phyloP scores from a whole-genome alignment of 306 rosid genomes.

The Sophora flavescens region DNA sequence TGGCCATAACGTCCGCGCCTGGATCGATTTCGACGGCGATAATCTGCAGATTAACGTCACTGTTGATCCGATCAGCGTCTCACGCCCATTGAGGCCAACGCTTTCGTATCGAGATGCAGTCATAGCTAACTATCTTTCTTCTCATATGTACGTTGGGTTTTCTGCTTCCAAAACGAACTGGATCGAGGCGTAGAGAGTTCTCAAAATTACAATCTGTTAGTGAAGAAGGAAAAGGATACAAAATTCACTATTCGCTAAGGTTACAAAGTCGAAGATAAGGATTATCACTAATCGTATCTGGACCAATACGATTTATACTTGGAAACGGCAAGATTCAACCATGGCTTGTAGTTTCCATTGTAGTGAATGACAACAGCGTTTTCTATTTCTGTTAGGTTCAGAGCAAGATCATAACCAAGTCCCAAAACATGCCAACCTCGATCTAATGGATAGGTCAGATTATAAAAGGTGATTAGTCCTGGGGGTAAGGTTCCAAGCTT shows the following conservation, averaged over 20 bases:
- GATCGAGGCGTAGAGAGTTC: constrained; percentile 78
- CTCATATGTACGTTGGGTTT: constrained; percentile 86
- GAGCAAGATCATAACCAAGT: too few species aligned
- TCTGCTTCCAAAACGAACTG: constrained; percentile 82
- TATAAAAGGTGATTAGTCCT: too few species aligned
- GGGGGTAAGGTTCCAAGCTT: too few species aligned
- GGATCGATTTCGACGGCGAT: constrained; percentile 82
- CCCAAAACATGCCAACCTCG: too few species aligned
- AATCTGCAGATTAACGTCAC: constrained; percentile 67
- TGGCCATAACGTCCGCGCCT: constrained; percentile 74
- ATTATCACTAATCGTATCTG: constrained; percentile 80
- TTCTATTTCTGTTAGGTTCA: too few species aligned
- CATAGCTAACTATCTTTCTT: constrained; percentile 68
- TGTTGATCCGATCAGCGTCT: constrained; percentile 62
- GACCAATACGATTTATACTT: constrained; percentile 94
- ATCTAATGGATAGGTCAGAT: too few species aligned
- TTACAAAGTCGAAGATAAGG: constrained; percentile 74
- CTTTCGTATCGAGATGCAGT: constrained; percentile 52
- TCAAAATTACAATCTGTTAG: constrained; percentile 42
- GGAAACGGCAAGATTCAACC: constrained; percentile 94
- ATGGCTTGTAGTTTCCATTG: constrained; percentile 98
- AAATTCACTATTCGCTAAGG: constrained; percentile 56
- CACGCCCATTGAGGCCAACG: constrained; percentile 68
- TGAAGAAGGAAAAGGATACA: constrained; percentile 30
- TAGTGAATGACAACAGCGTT: constrained; percentile 92